These are phyloP conservation scores for Umbilicus rupestris DNA, from an alignment of 164 flowering plant genomes.

Conservation along the genomic window DNA sequence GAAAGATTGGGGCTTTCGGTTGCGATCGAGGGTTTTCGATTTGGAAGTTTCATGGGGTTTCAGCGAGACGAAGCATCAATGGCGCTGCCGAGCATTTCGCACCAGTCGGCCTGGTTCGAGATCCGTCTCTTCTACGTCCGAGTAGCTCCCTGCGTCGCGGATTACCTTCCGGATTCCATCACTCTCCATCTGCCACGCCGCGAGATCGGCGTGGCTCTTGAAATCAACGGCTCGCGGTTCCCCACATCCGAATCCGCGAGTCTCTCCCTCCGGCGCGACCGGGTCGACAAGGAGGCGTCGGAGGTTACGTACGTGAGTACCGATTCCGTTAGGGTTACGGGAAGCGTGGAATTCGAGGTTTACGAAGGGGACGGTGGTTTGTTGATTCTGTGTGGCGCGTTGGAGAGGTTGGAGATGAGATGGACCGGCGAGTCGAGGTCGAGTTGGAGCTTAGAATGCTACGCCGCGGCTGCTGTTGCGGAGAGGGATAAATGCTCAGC, in stretches of 20 bases:
- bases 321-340: neutral
- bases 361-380: neutral
- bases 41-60: neutral
- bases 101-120: constrained; percentile 1
- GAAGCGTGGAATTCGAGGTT: constrained; percentile 4
- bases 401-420: constrained; percentile 9
- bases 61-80: neutral
- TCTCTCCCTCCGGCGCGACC: constrained; percentile 1
- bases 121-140: constrained; percentile 10
- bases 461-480: neutral
- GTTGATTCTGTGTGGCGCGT: constrained; percentile 7
- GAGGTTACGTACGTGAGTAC: constrained; percentile 9
- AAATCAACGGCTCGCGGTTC: constrained; percentile 3
- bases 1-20: no score
- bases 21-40: neutral
- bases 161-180: neutral
- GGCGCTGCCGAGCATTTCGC: neutral
- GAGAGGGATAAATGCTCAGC: neutral
- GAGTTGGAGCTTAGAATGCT: constrained; percentile 9
- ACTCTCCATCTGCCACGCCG: neutral
- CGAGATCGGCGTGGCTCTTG: constrained; percentile 5
- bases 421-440: neutral
- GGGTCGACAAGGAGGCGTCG: constrained; percentile 3
- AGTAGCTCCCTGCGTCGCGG: neutral
- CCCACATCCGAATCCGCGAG: neutral